Base-by-base conservation (phyloP, 1,139 yeast genomes). In the Pichia sp. region DNA sequence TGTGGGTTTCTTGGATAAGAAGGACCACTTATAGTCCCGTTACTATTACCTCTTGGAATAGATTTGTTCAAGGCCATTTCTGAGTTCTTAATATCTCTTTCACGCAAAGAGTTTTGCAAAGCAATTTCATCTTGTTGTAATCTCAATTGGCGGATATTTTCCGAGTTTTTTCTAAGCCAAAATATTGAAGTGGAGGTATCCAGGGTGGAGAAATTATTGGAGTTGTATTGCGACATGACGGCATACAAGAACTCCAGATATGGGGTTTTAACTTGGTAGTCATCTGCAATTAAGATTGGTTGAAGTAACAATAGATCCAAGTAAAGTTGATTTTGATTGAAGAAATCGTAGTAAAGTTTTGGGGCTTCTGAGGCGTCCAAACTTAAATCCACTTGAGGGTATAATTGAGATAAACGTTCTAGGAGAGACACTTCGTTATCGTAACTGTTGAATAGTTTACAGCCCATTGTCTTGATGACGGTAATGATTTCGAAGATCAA, bases 241-340 rank as follows among this genome's bases (percentile, higher is more conserved):
- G 96, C 90, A 68, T 89, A 91, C 57, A 89, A 73, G 64, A 89
- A 88, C 71, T 91, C 97, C 69, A 91, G 76, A 67, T 91, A 91
- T 3, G 97, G 97, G 1, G 97, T 88, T 67, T 88, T 85, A 54
- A 90, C 84, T 48, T 87, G 85, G 65, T 81, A 80, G 68, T 90
- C 96, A 71, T 90, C 97, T 17, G 95, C 96, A 57, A 90, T 74
- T 55, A 91, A 74, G 56, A 91, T 91, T 4, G 97, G 96, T 67
- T 90, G 95, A 58, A 91, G 76, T 55, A 91, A 73, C 50, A 90
- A 73, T 65, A 90, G 75, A 70, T 91, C 97, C 50, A 87, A 75
- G 59, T 85, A 83, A 56, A 88, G 68, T 52, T 79, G 79, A 53
- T 74, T 69, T 55, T 75, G 78, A 60, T 83, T 77, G 68, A 70